Base-by-base conservation (phyloP, 768 basidiomycete species). In the Hericium alpestre region DNA sequence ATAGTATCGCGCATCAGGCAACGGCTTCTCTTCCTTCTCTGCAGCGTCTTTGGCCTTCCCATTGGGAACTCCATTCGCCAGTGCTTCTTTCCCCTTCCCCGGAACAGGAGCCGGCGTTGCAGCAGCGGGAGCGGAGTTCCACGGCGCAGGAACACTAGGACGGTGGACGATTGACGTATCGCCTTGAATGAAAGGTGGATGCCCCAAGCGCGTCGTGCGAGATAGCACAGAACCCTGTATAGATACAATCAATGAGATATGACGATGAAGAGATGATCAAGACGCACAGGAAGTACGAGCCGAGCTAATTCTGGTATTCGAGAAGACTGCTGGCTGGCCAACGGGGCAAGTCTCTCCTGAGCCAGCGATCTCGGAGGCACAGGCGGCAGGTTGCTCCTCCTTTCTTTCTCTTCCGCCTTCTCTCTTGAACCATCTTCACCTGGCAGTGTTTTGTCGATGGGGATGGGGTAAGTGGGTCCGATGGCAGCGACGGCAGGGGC, bases 301-400 rank as follows among this genome's bases (percentile, higher is more conserved):
- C 83, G 75, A 9, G 87, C 80, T 49, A 91, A 72, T 53, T 83
- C 79, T 7, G 86, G 86, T 49, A 90, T 74, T 55, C 84, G 73
- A 12, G 83, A 83, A 1, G 73, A 72, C 60, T 87, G 85, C 55
- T 84, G 78, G 55, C 80, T 81, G 20, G 84, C 74, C 23, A 84
- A 75, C 1, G 87, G 84, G 2, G 83, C 76, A 25, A 92, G 71
- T 48, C 80, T 76, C 57, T 79, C 76, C 32, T 69, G 67, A 38
- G 80, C 76, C 49, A 76, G 67, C 5, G 74, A 63, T 3, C 73
- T 65, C 12, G 76, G 70, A 4, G 70, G 69, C 0, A 70, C 71
- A 9, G 66, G 63, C 0, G 78, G 77, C 50, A 64, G 65, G 39
- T 75, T 72, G n/a, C 75, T 71, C 56, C 70, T 72, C 16, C 75